Base-by-base conservation (phyloP, 2,329 filamentous ascomycete genomes). In the Plectosphaerella cucumerina region DNA sequence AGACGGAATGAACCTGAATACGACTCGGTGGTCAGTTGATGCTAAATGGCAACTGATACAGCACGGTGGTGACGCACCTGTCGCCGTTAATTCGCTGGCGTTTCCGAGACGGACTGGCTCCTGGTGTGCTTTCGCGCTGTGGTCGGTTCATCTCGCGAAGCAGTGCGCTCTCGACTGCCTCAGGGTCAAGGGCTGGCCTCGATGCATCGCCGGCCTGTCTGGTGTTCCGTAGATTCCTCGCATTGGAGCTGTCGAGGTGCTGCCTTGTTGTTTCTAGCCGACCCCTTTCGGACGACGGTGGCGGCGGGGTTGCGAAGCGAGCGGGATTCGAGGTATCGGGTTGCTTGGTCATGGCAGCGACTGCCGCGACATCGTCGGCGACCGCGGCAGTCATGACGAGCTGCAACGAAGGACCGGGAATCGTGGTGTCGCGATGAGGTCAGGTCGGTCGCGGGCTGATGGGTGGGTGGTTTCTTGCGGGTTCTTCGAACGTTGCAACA, bases 1-100 rank as follows among this genome's bases (percentile, higher is more conserved):
- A 60, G 94, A 95, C 23, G 94, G 94, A 59, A 99, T 97, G 66
- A 99, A 99, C 62, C 94, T 96, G 47, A 9, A 44, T 56, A 44
- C 37, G 37, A 31, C 22, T 31, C 26, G 8, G 12, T 9, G 8
- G 39, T 42, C 17, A 42, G 17, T n/a, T 15, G 8, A 14, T 37
- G 14, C 14, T 37, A 5, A 4, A 37, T 15, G n/a, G 35, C 6
- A n/a, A 14, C 35, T n/a, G 15, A 14, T 15, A 6, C 6, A 14
- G 9, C 39, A 42, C 5, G 5, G 18, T 8, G 35, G 6, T 65
- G 26, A 42, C 75, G 62, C 56, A 89, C 86, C 81, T 76, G 59
- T 84, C 81, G 49, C 76, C 81, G 55, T 83, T 80, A 56, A 84
- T 79, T 50, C 81, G 71, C 57, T 82, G 80, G 31, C 81, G 73